Evolutionary conservation across 1,284 basidiomycete genomes (phyloP).

Genomic region (Exobasidium cylindrosporum): DNA sequence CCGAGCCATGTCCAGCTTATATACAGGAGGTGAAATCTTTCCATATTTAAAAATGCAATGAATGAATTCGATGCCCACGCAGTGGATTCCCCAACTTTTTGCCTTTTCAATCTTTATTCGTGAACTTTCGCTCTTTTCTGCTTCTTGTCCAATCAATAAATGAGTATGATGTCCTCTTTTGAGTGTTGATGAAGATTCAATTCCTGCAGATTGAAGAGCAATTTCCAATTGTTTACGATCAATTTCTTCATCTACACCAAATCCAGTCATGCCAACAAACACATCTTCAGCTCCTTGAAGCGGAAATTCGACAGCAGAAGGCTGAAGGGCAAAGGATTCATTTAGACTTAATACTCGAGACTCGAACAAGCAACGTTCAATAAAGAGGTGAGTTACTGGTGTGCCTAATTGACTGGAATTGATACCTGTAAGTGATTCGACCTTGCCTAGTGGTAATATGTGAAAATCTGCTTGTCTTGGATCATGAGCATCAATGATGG

Average conservation of each 20-base stretch:
- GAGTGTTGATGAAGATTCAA: constrained; percentile 8
- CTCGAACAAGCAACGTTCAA: constrained; percentile 14
- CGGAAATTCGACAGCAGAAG: constrained; percentile 1
- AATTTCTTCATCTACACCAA: not conserved
- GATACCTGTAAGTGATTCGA: not conserved
- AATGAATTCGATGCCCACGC: constrained; percentile 11
- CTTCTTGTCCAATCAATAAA: constrained; percentile 1
- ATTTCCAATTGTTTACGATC: constrained; percentile 3
- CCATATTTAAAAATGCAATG: constrained; percentile 6
- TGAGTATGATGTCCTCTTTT: constrained; percentile 8
- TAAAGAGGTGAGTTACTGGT: constrained; percentile 11
- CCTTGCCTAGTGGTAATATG: not conserved
- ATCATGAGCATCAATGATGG: constrained; percentile 1
- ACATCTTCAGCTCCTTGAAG: not conserved
- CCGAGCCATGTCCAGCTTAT: not conserved
- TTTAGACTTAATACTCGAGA: constrained; percentile 4
- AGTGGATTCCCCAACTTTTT: constrained; percentile 10
- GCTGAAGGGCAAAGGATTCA: constrained; percentile 6
- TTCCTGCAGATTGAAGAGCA: constrained; percentile 3
- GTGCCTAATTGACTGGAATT: not conserved
- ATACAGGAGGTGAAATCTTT: not conserved
- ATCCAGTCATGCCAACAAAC: constrained; percentile 11
- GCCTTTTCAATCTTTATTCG: constrained; percentile 1
- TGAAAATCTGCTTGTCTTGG: not conserved
- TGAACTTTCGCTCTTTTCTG: not conserved